Evolutionary conservation across 1,284 basidiomycete genomes (phyloP), one percentile per base, ranked within the genome.

Genomic region (Ganoderma lingzhi): DNA sequence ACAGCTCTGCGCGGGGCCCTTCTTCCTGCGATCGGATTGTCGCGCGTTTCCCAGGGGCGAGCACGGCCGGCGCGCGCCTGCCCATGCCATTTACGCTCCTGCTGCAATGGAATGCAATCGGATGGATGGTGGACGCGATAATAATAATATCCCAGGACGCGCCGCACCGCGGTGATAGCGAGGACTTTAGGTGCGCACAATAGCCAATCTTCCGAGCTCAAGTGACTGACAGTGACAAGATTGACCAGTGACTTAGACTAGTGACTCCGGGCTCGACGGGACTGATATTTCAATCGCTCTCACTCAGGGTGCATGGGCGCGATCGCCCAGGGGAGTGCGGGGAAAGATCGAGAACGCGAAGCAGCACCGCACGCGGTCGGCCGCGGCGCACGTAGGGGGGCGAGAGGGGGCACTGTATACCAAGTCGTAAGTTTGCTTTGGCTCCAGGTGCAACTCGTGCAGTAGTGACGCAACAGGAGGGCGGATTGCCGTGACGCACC

Each of bases 21-120:
- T 32, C 53, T 55, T 55, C 53, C 23, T 35, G 15, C 55, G 55
- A 56, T 56, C 30, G 61, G 61, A 62, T 62, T 62, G 61, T 62
- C 61, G 61, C 42, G 42, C 41, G 14, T 32, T 45, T 62, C 44
- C 61, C 61, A 62, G 61, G 61, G 9, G 4, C 9, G 23, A 23
- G 45, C 23, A 23, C 23, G 23, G 23, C 23, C 23, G 23, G 23
- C 9, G 8, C 45, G 6, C 45, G 45, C n/a, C 6, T n/a, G 45
- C n/a, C 8, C 41, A 37, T 37, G 37, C 42, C 15, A 44, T 15
- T 19, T n/a, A 19, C 9, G 45, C 19, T 17, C 44, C 44, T 41
- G 10, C 39, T 41, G 6, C 39, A 41, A 17, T 44, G 0, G 23
- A 23, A 23, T 23, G 23, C 23, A 23, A 23, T 23, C 23, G 23